Percentiles rank a stretch among this genome's conserved stretches.
phyloP scores from a whole-genome alignment of 1,284 basidiomycete genomes.

The Ganoderma meredithae region DNA sequence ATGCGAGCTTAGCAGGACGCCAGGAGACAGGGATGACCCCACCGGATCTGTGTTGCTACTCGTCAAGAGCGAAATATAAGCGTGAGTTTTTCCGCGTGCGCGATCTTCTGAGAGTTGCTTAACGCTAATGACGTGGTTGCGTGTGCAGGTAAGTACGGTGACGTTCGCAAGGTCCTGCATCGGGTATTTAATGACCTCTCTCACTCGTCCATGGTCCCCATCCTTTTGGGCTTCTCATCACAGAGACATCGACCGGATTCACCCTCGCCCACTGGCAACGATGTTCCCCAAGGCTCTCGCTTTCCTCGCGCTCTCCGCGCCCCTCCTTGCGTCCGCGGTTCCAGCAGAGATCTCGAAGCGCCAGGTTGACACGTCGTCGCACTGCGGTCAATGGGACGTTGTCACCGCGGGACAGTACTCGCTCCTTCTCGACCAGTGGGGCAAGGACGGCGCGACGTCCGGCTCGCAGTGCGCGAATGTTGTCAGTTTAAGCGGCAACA shows the following conservation, averaged over 20 bases:
- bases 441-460: constrained; percentile 50
- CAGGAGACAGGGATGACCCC: constrained; percentile 1
- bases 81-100: constrained; percentile 27
- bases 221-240: constrained; percentile 7
- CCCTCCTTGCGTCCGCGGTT: constrained; percentile 25
- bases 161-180: neutral
- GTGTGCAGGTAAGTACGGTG: neutral
- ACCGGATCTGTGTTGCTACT: neutral
- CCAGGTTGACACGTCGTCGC: constrained; percentile 41
- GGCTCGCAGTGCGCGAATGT: constrained; percentile 66
- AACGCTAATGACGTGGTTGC: neutral
- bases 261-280: constrained; percentile 1
- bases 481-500: constrained; percentile 52
- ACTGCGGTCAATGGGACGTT: constrained; percentile 61
- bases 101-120: constrained; percentile 5
- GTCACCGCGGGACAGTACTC: constrained; percentile 55
- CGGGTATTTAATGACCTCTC: constrained; percentile 11
- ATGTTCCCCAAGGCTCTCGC: constrained; percentile 27
- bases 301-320: constrained; percentile 20
- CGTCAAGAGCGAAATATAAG: constrained; percentile 24
- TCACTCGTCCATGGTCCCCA: neutral
- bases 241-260: neutral
- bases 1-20: neutral
- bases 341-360: constrained; percentile 31
- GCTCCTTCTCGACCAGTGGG: constrained; percentile 62